These are phyloP conservation scores for Ganoderma leucocontextum DNA, from an alignment of 1,284 basidiomycete genomes.

Conservation along the genomic window DNA sequence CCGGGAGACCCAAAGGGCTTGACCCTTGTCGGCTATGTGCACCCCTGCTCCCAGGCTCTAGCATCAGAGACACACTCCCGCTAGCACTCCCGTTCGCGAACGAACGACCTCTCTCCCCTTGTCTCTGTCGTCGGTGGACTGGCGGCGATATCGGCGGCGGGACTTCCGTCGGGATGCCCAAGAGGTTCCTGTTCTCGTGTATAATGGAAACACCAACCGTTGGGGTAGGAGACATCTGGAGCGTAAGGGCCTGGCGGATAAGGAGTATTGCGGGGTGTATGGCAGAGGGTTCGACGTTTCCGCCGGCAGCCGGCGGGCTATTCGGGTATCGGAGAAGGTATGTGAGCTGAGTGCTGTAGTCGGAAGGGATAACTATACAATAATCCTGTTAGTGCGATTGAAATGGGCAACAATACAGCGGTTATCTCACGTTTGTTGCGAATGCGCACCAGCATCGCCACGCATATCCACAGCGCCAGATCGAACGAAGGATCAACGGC, in stretches of 20 bases:
- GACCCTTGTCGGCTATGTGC: constrained; percentile 52
- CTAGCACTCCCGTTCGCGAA: constrained; percentile 10
- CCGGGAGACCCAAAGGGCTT: constrained; percentile 62
- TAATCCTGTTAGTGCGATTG: background rate
- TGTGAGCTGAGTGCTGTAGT: constrained; percentile 87
- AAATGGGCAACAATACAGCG: background rate
- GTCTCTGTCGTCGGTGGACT: constrained; percentile 47
- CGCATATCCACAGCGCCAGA: constrained; percentile 84
- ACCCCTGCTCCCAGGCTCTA: constrained; percentile 22
- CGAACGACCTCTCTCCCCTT: constrained; percentile 41
- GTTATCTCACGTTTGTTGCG: constrained; percentile 77
- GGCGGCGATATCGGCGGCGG: constrained; percentile 57
- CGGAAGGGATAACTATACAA: constrained; percentile 77
- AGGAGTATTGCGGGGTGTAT: constrained; percentile 72
- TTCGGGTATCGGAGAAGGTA: constrained; percentile 86
- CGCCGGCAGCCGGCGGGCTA: constrained; percentile 44
- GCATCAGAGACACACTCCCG: constrained; percentile 24
- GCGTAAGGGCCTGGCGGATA: constrained; percentile 80
- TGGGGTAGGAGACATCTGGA: constrained; percentile 79
- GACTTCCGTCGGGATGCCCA: constrained; percentile 75
- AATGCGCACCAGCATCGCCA: constrained; percentile 92
- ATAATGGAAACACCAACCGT: constrained; percentile 78
- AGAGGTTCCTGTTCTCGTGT: constrained; percentile 81
- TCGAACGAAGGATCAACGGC: constrained; percentile 80
- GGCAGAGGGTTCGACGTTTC: constrained; percentile 38